A percentile compares a stretch with the other conserved stretches of the same genome.
Evolutionary conservation across 139 green algal species (phyloP).

Genomic region (Chlorella sp.): DNA sequence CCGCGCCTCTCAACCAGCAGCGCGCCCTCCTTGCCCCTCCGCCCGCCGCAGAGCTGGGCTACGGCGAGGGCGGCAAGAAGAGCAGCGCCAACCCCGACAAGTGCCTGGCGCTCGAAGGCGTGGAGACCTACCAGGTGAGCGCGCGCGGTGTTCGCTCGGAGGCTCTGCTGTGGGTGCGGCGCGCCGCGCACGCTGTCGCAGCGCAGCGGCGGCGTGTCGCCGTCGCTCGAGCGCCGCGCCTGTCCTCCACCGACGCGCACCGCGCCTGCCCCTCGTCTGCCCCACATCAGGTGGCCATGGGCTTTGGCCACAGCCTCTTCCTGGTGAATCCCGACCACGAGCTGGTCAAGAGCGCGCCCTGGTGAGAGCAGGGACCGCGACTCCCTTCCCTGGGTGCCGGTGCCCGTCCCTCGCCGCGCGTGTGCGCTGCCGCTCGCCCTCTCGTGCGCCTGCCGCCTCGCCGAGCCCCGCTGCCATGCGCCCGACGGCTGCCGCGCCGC

Average conservation of each 20-base stretch:
- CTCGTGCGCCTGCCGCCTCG: too few species aligned
- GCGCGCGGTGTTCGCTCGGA: too few species aligned
- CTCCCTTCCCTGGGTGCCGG: too few species aligned
- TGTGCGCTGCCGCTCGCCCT: too few species aligned
- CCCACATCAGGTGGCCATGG: conserved; percentile 65
- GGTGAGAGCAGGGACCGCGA: too few species aligned
- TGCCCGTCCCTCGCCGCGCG: too few species aligned
- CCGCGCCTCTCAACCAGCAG: too few species aligned
- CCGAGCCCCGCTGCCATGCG: too few species aligned
- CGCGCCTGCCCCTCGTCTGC: background rate
- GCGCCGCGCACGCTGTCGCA: background rate
- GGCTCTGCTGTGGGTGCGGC: too few species aligned
- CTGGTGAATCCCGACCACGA: conserved; percentile 59
- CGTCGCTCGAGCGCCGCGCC: background rate
- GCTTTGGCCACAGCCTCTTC: conserved; percentile 82
- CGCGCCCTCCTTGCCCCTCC: background rate
- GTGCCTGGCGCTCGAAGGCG: conserved; percentile 65
- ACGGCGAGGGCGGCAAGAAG: conserved; percentile 89
- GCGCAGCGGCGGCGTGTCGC: too few species aligned
- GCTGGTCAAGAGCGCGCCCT: conserved; percentile 33
- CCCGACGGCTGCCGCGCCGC: too few species aligned
- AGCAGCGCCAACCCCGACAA: conserved; percentile 88
- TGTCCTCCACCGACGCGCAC: background rate
- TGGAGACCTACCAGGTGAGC: conserved; percentile 46
- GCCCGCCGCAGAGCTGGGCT: conserved; percentile 75